Evolutionary conservation across 140 eudicot species (phyloP), one percentile per base, ranked within the genome.

Genomic region (Oenanthe javanica): DNA sequence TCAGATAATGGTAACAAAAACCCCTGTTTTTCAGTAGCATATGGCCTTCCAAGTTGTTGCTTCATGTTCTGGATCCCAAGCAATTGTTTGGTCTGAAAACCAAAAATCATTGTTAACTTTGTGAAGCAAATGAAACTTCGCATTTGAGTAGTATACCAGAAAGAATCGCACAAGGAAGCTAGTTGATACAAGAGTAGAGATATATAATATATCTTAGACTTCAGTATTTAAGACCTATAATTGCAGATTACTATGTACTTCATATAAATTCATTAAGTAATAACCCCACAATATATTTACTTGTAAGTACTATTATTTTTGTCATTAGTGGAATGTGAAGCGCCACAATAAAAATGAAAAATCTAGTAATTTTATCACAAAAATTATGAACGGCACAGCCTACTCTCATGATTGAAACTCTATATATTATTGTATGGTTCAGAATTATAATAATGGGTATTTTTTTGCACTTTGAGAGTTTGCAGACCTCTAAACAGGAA

Each of bases 1-100:
- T 94, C 97, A 4, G 97, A 90, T 54, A 92, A 82, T 42, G 97
- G 92, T 76, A 90, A 67, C 57, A 94, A 81, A 81, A 94, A 88
- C 6, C 92, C 90, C 72, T 92, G 96, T 46, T 87, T 88, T 77
- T 84, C 92, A 47, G 77, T 75, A 18, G 79, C 77, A 12, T 87
- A 82, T 77, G 93, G 51, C 86, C 81, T 89, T 79, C 97, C 97
- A 64, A 74, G 84, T 75, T 86, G 91, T 31, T 84, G 96, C 84
- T 81, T 87, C 76, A 83, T 47, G 49, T 78, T 80, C 76, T 84
- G 90, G 71, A 94, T 89, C 48, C 93, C 97, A 1, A 94, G 88
- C 19, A 86, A 79, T 75, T 89, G 87, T 73, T 86, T 88, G 79
- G 88, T 86, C 99, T 94, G 90, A 78, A 19, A 79, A 72, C 23